phyloP scores from a whole-genome alignment of 129 eudicot genomes.

The Smallanthus sonchifolius region DNA sequence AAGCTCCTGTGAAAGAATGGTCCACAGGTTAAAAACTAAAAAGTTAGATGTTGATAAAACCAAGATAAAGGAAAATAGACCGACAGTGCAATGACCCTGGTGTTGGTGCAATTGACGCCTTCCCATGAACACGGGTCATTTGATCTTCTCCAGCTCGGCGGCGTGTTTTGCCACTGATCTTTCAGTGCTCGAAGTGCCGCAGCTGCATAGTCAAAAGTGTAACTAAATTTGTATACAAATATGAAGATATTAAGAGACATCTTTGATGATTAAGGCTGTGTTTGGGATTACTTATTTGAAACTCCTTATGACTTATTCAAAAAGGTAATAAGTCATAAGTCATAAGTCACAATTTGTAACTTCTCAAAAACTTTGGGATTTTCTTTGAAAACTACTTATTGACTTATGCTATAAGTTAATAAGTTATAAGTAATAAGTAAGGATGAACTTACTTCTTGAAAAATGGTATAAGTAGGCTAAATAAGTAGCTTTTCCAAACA shows the following conservation, averaged over 20 bases:
- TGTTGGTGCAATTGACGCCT: slow-evolving; percentile 66
- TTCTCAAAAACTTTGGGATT: no score
- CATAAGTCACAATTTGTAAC: no score
- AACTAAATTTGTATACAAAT: background rate
- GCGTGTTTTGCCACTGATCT: slow-evolving; percentile 74
- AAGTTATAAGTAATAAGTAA: no score
- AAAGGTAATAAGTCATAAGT: no score
- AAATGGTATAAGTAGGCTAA: no score
- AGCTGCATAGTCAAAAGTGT: slow-evolving; percentile 34
- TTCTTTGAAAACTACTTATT: no score
- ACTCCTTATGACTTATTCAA: no score
- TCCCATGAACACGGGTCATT: slow-evolving; percentile 97
- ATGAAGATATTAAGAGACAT: background rate
- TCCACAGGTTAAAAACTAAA: background rate
- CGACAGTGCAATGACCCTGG: slow-evolving; percentile 44
- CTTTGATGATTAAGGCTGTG: no score
- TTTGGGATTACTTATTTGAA: no score
- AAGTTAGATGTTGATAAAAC: background rate
- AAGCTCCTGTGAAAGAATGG: slow-evolving; percentile 51
- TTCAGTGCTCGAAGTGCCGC: slow-evolving; percentile 59
- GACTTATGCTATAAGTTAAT: no score
- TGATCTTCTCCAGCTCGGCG: slow-evolving; percentile 80
- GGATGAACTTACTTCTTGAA: no score
- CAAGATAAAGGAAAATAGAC: slow-evolving; percentile 17
- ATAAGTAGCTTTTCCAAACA: no score